Evolutionary conservation across 176 grass and related monocot genomes (phyloP).

Genomic region (Eragrostis nindensis): DNA sequence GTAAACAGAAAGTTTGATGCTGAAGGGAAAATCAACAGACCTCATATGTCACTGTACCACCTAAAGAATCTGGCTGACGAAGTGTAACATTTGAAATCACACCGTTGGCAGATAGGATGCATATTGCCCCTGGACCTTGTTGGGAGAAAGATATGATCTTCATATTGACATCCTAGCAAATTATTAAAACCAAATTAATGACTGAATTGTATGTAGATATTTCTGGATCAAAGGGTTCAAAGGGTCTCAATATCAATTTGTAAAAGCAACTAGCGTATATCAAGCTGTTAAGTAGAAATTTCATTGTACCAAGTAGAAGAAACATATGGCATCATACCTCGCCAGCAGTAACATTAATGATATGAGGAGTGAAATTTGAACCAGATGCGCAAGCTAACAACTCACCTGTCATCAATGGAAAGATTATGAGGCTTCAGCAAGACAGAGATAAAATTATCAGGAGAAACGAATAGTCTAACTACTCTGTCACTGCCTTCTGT

Average conservation of each 20-base stretch:
- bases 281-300: not conserved
- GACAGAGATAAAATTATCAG: not conserved
- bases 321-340: slow-evolving; percentile 61
- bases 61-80: slow-evolving; percentile 71
- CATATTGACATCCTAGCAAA: slow-evolving; percentile 76
- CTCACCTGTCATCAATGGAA: slow-evolving; percentile 57
- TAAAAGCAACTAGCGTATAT: slow-evolving; percentile 1
- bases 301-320: not conserved
- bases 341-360: slow-evolving; percentile 78
- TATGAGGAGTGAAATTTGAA: slow-evolving; percentile 88
- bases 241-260: no score
- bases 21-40: slow-evolving; percentile 36
- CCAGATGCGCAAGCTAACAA: slow-evolving; percentile 77
- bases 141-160: slow-evolving; percentile 89
- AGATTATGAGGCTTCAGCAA: slow-evolving; percentile 17
- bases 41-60: slow-evolving; percentile 83
- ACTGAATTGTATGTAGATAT: not conserved
- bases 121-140: slow-evolving; percentile 83
- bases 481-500: not conserved
- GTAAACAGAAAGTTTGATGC: not conserved
- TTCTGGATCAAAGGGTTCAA: not conserved
- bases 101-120: slow-evolving; percentile 81
- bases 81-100: slow-evolving; percentile 83
- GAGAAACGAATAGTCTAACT: not conserved
- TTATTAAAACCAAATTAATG: slow-evolving; percentile 3